These are phyloP conservation scores for Verticillium longisporum DNA, from an alignment of 2,329 filamentous ascomycete genomes.

Conservation along the genomic window DNA sequence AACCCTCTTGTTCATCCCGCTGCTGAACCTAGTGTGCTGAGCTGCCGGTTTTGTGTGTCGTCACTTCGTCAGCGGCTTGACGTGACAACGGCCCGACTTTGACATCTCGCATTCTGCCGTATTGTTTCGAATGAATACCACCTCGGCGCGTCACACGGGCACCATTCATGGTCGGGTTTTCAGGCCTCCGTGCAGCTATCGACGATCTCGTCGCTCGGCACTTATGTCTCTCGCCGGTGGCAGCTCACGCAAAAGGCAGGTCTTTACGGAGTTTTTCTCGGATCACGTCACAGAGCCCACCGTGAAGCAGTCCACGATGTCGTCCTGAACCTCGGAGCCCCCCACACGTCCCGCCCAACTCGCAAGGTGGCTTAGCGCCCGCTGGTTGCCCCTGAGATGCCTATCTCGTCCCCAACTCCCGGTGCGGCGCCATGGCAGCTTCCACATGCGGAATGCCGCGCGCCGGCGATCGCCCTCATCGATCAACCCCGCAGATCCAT, in stretches of 20 bases:
- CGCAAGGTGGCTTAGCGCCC: not conserved
- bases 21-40: no score
- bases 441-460: not conserved
- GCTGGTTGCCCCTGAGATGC: not conserved
- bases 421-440: not conserved
- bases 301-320: not conserved
- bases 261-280: not conserved
- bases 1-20: not conserved
- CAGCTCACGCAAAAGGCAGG: not conserved
- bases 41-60: not conserved
- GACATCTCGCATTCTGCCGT: not conserved
- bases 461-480: not conserved
- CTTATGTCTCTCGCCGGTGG: not conserved
- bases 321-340: not conserved
- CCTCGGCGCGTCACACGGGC: not conserved
- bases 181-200: not conserved
- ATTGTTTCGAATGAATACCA: not conserved
- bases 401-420: not conserved
- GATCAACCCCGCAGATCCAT: not conserved
- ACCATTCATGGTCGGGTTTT: not conserved
- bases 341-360: not conserved
- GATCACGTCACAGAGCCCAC: not conserved
- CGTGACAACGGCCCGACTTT: not conserved
- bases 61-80: not conserved
- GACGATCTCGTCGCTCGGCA: not conserved